Evolutionary conservation across 257 asterid species (phyloP), one percentile per base, ranked within the genome.

Genomic region (Fraxinus excelsior): DNA sequence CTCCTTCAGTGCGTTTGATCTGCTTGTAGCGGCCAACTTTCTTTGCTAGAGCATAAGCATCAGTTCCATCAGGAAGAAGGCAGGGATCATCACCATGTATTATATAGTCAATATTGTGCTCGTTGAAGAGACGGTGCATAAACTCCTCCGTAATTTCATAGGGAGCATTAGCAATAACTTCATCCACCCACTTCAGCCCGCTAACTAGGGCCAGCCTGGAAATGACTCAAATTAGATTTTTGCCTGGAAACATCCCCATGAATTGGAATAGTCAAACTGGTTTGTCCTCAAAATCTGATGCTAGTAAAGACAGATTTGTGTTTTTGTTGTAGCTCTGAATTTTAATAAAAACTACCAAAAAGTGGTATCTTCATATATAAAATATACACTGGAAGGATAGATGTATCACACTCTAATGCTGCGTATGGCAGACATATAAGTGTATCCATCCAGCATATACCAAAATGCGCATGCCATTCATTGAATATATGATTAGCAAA

Each of bases 21-120:
- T 94, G 98, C 89, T 92, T 91, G 90, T 94, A 94, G 28, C 97
- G 96, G 76, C 99, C 99, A 68, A 78, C 99, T 85, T 88, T 92
- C 85, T 92, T 94, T 21, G 99, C 98, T 35, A 89, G 82, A 77
- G 96, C 99, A 80, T 94, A 94, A 80, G 99, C 99, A 86, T 94
- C 98, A 74, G 94, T 92, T 81, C 99, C 99, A 74, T 94, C 96
- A 6, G 98, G 97, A 75, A 94, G 97, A 81, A 93, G 87, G 79
- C 99, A 94, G 10, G 99, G 99, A 81, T 94, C 99, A 81, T 94
- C 99, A 68, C 98, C 99, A 6, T 94, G 99, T 74, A 94, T 91
- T 46, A 95, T 88, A 73, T 91, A 95, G 86, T 95, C 98, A 82
- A 92, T 95, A 74, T 85, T 88, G 84, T 95, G 88, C 80, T 91